Evolutionary conservation across 192 early-diverging fungal species (phyloP).

Genomic region (Backusella tuberculispora): DNA sequence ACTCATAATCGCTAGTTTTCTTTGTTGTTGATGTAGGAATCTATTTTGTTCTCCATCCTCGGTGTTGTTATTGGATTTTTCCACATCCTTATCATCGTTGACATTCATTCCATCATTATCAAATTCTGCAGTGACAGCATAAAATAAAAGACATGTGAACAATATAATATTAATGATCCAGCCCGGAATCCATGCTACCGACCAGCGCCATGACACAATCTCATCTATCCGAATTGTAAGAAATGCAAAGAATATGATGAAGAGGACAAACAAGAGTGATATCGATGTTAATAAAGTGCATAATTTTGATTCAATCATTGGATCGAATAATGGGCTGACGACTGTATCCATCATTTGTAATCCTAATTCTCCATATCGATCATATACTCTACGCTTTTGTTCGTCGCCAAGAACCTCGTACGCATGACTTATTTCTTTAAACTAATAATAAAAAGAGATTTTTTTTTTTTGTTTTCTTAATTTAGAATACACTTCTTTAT

Average conservation of each 20-base stretch:
- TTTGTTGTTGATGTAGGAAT: not conserved
- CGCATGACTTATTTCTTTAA: slow-evolving; percentile 85
- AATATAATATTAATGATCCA: slow-evolving; percentile 70
- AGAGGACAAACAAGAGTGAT: slow-evolving; percentile 57
- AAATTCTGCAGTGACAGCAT: slow-evolving; percentile 32
- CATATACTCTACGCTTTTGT: slow-evolving; percentile 88
- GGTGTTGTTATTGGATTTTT: slow-evolving; percentile 19
- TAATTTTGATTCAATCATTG: slow-evolving; percentile 65
- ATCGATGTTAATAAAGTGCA: slow-evolving; percentile 60
- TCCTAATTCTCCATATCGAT: slow-evolving; percentile 85
- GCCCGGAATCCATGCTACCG: slow-evolving; percentile 79
- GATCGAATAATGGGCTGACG: slow-evolving; percentile 68
- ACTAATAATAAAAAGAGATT: slow-evolving; percentile 50
- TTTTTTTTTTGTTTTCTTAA: no score
- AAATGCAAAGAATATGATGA: slow-evolving; percentile 86
- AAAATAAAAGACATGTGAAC: slow-evolving; percentile 37
- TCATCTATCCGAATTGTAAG: slow-evolving; percentile 77
- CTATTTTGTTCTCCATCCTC: slow-evolving; percentile 25
- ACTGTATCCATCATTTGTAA: slow-evolving; percentile 75
- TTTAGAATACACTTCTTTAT: not conserved
- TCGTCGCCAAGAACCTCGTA: slow-evolving; percentile 79
- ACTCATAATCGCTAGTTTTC: not conserved
- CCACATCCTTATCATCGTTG: slow-evolving; percentile 24
- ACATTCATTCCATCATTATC: slow-evolving; percentile 49
- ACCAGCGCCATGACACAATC: slow-evolving; percentile 69